phyloP scores from a whole-genome alignment of 2,329 filamentous ascomycete species.

The Aspergillus piperis region DNA sequence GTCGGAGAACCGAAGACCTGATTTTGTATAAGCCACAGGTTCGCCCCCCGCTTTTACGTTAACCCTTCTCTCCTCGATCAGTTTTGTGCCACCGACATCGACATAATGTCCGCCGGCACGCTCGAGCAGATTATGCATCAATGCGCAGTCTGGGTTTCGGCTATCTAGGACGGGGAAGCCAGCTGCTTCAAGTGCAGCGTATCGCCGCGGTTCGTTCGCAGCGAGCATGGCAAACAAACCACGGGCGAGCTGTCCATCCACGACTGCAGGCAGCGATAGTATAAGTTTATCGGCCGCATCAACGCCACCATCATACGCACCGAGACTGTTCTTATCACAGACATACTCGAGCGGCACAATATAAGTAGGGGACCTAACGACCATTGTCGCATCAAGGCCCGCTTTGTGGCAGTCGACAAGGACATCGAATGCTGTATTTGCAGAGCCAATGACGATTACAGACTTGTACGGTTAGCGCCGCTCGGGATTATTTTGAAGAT shows the following conservation, averaged over 20 bases:
- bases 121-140: conserved; percentile 40
- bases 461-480: conserved; percentile 26
- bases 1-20: conserved; percentile 38
- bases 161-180: conserved; percentile 45
- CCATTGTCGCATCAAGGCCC: conserved; percentile 46
- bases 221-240: conserved; percentile 27
- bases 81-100: conserved; percentile 39
- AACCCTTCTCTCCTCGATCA: conserved; percentile 37
- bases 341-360: conserved; percentile 28
- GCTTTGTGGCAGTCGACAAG: conserved; percentile 49
- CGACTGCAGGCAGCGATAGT: background rate
- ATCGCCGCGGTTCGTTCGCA: conserved; percentile 36
- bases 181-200: conserved; percentile 32
- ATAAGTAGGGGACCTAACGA: conserved; percentile 47
- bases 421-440: conserved; percentile 52
- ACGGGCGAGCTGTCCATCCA: conserved; percentile 17
- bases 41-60: conserved; percentile 32
- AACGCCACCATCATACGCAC: conserved; percentile 30
- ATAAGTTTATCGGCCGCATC: conserved; percentile 12
- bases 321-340: conserved; percentile 23
- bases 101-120: conserved; percentile 45
- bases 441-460: conserved; percentile 49
- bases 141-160: conserved; percentile 15
- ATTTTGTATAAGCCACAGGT: conserved; percentile 34
- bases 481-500: background rate